phyloP scores from a whole-genome alignment of 352 stramenopile species.

The Pythium aristosporum region DNA sequence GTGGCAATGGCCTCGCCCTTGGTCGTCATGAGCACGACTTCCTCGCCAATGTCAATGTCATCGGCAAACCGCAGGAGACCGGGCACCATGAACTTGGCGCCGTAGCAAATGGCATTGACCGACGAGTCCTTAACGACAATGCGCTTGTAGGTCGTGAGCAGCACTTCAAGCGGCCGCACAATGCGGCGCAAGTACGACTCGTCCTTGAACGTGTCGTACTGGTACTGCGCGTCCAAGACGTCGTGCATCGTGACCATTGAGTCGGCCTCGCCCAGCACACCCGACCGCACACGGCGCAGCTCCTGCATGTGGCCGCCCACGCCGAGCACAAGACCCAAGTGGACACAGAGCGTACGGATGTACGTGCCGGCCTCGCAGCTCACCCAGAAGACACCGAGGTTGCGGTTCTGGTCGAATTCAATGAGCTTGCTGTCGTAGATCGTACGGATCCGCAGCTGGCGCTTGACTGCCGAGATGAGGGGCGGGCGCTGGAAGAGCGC shows the following conservation, averaged over 20 bases:
- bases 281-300: conserved; percentile 96
- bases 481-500: conserved; percentile 99
- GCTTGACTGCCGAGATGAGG: conserved; percentile 99
- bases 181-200: conserved; percentile 98
- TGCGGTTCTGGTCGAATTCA: conserved; percentile 97
- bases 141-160: conserved; percentile 99
- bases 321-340: conserved; percentile 97
- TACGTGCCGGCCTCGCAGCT: conserved; percentile 99
- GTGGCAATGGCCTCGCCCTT: conserved; percentile 99
- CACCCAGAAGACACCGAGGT: conserved; percentile 98
- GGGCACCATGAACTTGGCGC: conserved; percentile 99
- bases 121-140: conserved; percentile 99
- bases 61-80: conserved; percentile 98
- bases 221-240: conserved; percentile 99
- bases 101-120: conserved; percentile 99
- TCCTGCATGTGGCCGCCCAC: conserved; percentile 99
- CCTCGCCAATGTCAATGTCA: conserved; percentile 98
- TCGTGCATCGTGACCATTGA: conserved; percentile 99
- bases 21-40: conserved; percentile 99
- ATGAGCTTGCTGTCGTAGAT: conserved; percentile 99
- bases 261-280: conserved; percentile 95
- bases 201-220: conserved; percentile 99
- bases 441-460: conserved; percentile 98
- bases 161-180: conserved; percentile 97
- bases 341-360: conserved; percentile 99